Conservation (phyloP, 2,329 filamentous ascomycete genomes). For the Fonsecaea nubica region DNA sequence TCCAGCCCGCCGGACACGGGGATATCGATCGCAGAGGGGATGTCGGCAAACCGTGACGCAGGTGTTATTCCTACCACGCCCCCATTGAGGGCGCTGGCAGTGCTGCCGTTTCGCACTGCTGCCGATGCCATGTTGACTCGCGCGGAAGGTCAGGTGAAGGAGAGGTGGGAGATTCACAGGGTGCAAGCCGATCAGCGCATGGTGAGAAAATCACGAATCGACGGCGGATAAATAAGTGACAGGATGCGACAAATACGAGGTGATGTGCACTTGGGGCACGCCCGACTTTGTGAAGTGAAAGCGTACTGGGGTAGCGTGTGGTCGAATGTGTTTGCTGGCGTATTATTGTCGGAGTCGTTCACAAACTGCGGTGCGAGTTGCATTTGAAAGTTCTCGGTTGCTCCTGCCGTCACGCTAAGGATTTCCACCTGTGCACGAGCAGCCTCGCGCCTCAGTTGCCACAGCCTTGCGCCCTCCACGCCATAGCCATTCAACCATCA, state of each 20-base stretch:
- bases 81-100: conserved; percentile 14
- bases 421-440: background rate
- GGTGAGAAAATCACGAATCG: background rate
- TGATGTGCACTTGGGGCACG: background rate
- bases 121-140: conserved; percentile 28
- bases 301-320: background rate
- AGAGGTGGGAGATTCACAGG: background rate
- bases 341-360: background rate
- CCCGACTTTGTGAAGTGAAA: background rate
- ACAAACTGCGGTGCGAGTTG: conserved; percentile 7
- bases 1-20: conserved; percentile 66
- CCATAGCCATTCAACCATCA: background rate
- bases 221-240: background rate
- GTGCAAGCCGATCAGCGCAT: background rate
- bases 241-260: background rate
- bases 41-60: conserved; percentile 62
- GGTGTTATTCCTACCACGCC: conserved; percentile 24
- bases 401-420: conserved; percentile 3
- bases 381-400: conserved; percentile 14
- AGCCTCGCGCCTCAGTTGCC: background rate
- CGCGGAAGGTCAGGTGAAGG: conserved; percentile 13
- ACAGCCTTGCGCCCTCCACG: conserved; percentile 5
- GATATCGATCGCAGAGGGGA: conserved; percentile 69
- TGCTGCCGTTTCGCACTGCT: conserved; percentile 30
- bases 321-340: background rate